Conservation (phyloP, 2,329 filamentous ascomycete species). For the Colletotrichum eleusines region DNA sequence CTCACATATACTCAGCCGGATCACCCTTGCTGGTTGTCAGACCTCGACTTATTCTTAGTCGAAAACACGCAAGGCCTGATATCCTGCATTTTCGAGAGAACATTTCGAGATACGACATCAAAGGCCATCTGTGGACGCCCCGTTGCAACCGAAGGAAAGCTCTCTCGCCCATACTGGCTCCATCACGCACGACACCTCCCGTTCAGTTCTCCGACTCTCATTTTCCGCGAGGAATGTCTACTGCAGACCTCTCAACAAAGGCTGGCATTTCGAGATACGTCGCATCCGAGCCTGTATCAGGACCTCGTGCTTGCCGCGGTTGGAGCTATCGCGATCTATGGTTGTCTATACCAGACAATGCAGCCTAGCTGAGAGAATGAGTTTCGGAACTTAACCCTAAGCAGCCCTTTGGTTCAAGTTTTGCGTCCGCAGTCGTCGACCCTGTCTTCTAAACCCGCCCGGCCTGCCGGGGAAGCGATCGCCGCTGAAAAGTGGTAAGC, state of each 20-base stretch:
- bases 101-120: slow-evolving; percentile 51
- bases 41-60: not conserved
- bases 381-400: slow-evolving; percentile 98
- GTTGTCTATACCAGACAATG: slow-evolving; percentile 56
- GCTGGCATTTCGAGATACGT: slow-evolving; percentile 61
- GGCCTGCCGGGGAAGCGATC: slow-evolving; percentile 48
- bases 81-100: not conserved
- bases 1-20: not conserved
- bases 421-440: slow-evolving; percentile 80
- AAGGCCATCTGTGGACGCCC: slow-evolving; percentile 38
- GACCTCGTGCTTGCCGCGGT: slow-evolving; percentile 63
- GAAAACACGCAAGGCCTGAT: slow-evolving; percentile 18
- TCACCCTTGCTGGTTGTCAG: not conserved
- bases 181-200: slow-evolving; percentile 79
- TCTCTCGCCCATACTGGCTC: slow-evolving; percentile 58
- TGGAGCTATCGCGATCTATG: slow-evolving; percentile 55
- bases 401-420: slow-evolving; percentile 76
- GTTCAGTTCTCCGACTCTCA: slow-evolving; percentile 81
- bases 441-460: slow-evolving; percentile 71
- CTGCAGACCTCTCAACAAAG: slow-evolving; percentile 56
- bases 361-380: slow-evolving; percentile 68
- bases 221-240: slow-evolving; percentile 78
- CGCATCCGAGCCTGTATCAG: slow-evolving; percentile 73
- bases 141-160: slow-evolving; percentile 49
- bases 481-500: slow-evolving; percentile 66